Evolutionary conservation across 73 alveolate genomes (phyloP).

Genomic region (Paramecium caudatum): DNA sequence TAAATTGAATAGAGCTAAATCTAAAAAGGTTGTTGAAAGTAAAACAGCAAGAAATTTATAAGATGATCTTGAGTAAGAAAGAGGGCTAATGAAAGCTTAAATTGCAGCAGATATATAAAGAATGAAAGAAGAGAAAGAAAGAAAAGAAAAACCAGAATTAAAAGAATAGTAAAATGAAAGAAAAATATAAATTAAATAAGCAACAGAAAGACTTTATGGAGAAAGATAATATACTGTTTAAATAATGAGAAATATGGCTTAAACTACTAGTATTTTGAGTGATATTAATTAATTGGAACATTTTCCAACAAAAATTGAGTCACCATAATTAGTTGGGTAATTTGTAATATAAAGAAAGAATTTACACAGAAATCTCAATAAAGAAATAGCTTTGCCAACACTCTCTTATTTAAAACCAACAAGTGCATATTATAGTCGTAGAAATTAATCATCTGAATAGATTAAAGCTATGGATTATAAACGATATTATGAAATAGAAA

Average conservation of each 20-base stretch:
- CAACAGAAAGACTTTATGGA: conserved; percentile 62
- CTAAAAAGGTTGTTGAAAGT: background rate
- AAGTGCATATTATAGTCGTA: conserved; percentile 59
- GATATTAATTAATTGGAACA: conserved; percentile 55
- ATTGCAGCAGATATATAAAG: conserved; percentile 3
- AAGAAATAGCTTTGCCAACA: conserved; percentile 54
- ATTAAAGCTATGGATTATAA: conserved; percentile 61
- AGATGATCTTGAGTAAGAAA: conserved; percentile 51
- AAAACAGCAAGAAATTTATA: conserved; percentile 13
- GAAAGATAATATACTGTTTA: conserved; percentile 43
- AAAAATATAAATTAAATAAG: conserved; percentile 32
- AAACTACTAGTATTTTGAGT: conserved; percentile 29
- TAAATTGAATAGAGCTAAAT: conserved; percentile 34
- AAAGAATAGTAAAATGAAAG: conserved; percentile 52
- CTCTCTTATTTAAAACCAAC: conserved; percentile 66
- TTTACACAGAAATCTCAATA: conserved; percentile 40
- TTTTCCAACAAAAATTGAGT: conserved; percentile 27
- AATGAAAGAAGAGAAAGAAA: conserved; percentile 36
- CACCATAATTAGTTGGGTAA: conserved; percentile 37
- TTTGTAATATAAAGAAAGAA: conserved; percentile 39
- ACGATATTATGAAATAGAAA: conserved; percentile 60
- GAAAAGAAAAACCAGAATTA: conserved; percentile 26
- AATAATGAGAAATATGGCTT: conserved; percentile 22
- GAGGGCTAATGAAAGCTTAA: conserved; percentile 13
- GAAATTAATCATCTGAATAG: conserved; percentile 60